Conservation (phyloP, 305 asterid genomes). For the Stenogyne calaminthoides region DNA sequence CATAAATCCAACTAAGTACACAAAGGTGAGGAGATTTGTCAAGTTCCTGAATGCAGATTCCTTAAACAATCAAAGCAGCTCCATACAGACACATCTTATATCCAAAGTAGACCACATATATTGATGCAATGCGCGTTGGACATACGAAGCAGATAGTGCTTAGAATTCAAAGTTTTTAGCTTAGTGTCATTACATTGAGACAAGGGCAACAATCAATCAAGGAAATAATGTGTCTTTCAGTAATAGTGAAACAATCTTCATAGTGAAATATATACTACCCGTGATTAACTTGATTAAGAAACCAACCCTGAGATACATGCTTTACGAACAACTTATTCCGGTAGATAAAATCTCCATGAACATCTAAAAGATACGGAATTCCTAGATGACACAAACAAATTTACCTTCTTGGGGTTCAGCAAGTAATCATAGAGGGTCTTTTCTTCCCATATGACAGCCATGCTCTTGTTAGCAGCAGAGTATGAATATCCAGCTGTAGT, state of each 20-base stretch:
- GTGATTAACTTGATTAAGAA: not conserved
- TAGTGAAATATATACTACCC: not conserved
- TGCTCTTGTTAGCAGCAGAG: conserved; percentile 78
- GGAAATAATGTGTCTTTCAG: not conserved
- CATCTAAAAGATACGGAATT: not conserved
- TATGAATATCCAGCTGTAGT: conserved; percentile 81
- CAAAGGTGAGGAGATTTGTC: not conserved
- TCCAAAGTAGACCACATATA: too few relatives aligned
- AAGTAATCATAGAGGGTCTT: conserved; percentile 74
- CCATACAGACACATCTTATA: not conserved
- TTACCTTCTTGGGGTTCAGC: conserved; percentile 85
- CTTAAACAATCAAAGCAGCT: not conserved
- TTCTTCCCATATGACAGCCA: conserved; percentile 79
- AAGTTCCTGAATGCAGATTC: not conserved
- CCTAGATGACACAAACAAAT: not conserved
- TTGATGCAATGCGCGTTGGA: too few relatives aligned
- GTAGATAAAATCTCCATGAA: not conserved
- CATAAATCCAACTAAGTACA: not conserved
- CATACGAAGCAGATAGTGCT: too few relatives aligned
- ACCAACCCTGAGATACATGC: not conserved
- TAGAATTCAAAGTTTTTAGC: not conserved
- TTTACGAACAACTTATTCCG: not conserved
- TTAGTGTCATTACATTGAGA: not conserved
- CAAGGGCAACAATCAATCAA: not conserved
- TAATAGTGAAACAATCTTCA: not conserved